Conservation (phyloP, 208 protist species). For the Wallacemonas sp. region DNA sequence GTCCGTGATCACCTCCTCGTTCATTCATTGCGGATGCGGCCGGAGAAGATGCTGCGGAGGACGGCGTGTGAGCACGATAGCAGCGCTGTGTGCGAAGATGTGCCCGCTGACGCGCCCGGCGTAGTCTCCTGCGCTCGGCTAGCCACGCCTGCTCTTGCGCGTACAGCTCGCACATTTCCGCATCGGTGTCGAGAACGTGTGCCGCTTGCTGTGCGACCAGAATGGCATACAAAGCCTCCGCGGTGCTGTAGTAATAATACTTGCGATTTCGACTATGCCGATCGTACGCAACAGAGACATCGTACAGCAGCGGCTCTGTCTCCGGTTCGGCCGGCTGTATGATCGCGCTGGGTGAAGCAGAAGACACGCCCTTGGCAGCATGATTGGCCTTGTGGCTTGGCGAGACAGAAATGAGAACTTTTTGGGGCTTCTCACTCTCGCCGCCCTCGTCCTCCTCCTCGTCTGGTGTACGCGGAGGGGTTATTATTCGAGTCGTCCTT, state of each 20-base stretch:
- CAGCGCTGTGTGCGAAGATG: neutral
- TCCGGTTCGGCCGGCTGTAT: no score
- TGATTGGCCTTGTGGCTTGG: no score
- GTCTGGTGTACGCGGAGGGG: no score
- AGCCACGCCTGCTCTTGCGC: conserved; percentile 41
- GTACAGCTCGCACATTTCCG: conserved; percentile 52
- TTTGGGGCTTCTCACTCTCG: no score
- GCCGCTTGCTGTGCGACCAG: conserved; percentile 16
- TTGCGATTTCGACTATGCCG: neutral
- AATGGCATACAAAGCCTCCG: conserved; percentile 21
- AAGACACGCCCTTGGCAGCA: no score
- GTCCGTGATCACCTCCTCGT: neutral
- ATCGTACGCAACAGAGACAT: conserved; percentile 4
- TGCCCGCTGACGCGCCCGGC: neutral
- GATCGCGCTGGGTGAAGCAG: no score
- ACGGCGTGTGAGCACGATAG: no score
- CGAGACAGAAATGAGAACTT: no score
- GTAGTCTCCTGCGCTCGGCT: neutral
- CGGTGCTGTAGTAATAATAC: conserved; percentile 27
- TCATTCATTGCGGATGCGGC: no score
- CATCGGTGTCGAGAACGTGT: conserved; percentile 56
- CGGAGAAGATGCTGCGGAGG: no score
- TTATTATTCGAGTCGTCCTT: no score
- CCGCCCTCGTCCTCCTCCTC: no score
- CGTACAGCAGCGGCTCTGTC: neutral